Conservation (phyloP, 495 filamentous ascomycete genomes). For the Annulohypoxylon stygium region DNA sequence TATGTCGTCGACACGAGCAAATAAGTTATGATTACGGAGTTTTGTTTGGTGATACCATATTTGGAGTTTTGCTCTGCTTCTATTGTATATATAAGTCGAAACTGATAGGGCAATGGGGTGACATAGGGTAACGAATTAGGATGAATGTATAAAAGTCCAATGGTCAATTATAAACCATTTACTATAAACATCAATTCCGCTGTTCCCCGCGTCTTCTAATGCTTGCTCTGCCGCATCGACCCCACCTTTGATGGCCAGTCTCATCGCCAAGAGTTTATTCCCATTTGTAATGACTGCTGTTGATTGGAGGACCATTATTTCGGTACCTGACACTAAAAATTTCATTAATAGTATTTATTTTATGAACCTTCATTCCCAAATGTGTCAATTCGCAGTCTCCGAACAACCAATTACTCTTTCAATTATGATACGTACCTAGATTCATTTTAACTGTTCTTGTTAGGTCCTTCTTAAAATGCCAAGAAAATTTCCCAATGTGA, state of each 20-base stretch:
- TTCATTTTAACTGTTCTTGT: no score
- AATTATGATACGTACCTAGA: neutral
- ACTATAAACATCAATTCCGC: neutral
- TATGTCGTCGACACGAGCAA: constrained; percentile 82
- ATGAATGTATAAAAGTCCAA: constrained; percentile 24
- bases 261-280: constrained; percentile 6
- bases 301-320: neutral
- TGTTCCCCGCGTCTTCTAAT: neutral
- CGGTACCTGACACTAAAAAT: constrained; percentile 1
- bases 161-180: constrained; percentile 10
- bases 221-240: neutral
- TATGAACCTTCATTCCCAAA: neutral
- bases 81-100: constrained; percentile 19
- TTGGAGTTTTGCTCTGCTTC: constrained; percentile 21
- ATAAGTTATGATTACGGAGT: constrained; percentile 48
- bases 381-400: neutral
- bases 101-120: neutral
- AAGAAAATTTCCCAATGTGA: no score
- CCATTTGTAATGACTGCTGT: neutral
- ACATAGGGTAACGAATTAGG: neutral
- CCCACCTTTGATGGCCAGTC: neutral
- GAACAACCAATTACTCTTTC: neutral
- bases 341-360: neutral
- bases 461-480: no score
- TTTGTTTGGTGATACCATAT: constrained; percentile 32